phyloP scores from a whole-genome alignment of 371 early-diverging fungal genomes.

The Actinomortierella wolfii region DNA sequence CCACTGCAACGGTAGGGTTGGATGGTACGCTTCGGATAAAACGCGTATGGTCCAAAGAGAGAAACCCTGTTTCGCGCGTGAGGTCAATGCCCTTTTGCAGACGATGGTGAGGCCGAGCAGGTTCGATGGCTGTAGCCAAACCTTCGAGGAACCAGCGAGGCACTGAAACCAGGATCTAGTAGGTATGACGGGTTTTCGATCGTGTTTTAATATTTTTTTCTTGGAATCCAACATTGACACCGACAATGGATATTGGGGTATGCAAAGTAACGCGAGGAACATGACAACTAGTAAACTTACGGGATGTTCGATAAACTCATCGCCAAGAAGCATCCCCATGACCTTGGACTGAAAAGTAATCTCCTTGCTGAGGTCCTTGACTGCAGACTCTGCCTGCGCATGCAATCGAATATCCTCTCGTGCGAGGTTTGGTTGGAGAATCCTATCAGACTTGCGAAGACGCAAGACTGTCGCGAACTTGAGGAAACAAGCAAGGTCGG shows the following conservation, averaged over 20 bases:
- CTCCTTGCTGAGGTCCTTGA: constrained; percentile 18
- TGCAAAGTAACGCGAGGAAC: neutral
- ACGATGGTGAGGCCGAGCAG: constrained; percentile 20
- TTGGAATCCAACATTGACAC: neutral
- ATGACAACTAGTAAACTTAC: constrained; percentile 15
- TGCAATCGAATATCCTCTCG: too few relatives aligned
- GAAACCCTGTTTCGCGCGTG: constrained; percentile 20
- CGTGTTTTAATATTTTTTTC: too few relatives aligned
- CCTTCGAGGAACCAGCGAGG: constrained; percentile 17
- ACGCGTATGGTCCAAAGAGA: constrained; percentile 31
- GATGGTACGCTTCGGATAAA: constrained; percentile 14
- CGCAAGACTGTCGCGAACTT: too few relatives aligned
- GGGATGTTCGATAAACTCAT: constrained; percentile 33
- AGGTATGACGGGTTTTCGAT: too few relatives aligned
- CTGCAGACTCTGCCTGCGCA: neutral
- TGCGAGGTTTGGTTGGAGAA: too few relatives aligned
- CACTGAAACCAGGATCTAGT: constrained; percentile 19
- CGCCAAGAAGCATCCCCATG: constrained; percentile 20
- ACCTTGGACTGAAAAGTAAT: constrained; percentile 18
- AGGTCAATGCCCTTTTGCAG: constrained; percentile 32
- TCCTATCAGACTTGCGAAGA: too few relatives aligned
- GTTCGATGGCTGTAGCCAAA: constrained; percentile 16
- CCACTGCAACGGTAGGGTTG: constrained; percentile 16
- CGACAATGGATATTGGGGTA: neutral
- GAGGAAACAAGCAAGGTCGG: too few relatives aligned